Conservation (phyloP, 768 basidiomycete genomes). For the Suillus subluteus region DNA sequence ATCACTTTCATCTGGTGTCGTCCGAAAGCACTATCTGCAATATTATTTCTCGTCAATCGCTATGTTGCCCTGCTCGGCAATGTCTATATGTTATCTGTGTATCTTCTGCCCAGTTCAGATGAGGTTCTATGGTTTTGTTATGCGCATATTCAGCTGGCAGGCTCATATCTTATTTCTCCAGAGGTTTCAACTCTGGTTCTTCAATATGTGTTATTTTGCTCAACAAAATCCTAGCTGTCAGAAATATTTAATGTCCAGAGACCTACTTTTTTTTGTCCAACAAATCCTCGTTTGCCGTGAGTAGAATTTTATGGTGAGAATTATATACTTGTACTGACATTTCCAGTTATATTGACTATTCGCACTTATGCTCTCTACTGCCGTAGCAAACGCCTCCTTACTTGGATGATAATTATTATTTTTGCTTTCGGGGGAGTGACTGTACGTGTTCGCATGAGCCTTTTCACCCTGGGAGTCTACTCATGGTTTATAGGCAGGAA, state of each 20-base stretch:
- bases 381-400: slow-evolving; percentile 41
- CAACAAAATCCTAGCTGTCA: slow-evolving; percentile 38
- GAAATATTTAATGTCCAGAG: slow-evolving; percentile 41
- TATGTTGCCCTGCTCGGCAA: slow-evolving; percentile 50
- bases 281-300: slow-evolving; percentile 52
- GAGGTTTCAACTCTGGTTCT: slow-evolving; percentile 5
- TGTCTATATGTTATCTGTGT: slow-evolving; percentile 34
- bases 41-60: slow-evolving; percentile 53
- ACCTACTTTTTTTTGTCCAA: slow-evolving; percentile 44
- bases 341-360: slow-evolving; percentile 46
- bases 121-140: background rate
- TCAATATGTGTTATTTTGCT: background rate
- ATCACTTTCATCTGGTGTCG: slow-evolving; percentile 46
- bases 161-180: background rate
- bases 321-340: background rate
- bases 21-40: slow-evolving; percentile 32
- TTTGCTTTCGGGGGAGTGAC: slow-evolving; percentile 34
- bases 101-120: slow-evolving; percentile 24
- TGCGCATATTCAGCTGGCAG: background rate
- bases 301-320: slow-evolving; percentile 19
- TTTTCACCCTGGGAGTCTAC: slow-evolving; percentile 3
- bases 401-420: slow-evolving; percentile 38
- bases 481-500: background rate
- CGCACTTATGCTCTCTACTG: slow-evolving; percentile 56
- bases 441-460: slow-evolving; percentile 34